A percentile compares a stretch with the other conserved stretches of the same genome.
Evolutionary conservation across 257 asterid genomes (phyloP).

Genomic region (Echites panduratus): DNA sequence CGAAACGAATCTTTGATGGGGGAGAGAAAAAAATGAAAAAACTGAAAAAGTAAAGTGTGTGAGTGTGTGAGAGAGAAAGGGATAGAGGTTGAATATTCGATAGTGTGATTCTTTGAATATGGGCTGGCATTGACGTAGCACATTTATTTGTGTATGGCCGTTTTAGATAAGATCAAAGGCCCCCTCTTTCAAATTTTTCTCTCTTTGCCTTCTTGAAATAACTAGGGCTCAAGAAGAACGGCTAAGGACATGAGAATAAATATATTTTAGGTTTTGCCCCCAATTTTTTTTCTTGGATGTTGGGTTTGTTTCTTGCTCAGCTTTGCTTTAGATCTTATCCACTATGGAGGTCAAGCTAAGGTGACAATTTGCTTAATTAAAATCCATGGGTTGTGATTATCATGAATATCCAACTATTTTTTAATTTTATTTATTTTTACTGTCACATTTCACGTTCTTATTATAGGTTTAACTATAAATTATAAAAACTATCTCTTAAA

Average conservation of each 20-base stretch:
- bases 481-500: too few relatives aligned
- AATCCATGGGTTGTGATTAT: too few relatives aligned
- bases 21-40: neutral
- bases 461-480: too few relatives aligned
- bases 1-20: conserved; percentile 50
- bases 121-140: conserved; percentile 23
- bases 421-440: too few relatives aligned
- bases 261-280: conserved; percentile 2
- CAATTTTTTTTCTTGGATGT: neutral
- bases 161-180: conserved; percentile 26
- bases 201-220: neutral
- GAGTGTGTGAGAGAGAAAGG: conserved; percentile 17
- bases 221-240: neutral
- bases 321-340: neutral
- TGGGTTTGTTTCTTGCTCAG: neutral
- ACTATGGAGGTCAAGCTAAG: neutral
- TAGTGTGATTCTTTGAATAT: conserved; percentile 24
- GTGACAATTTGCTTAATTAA: too few relatives aligned
- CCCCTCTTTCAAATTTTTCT: conserved; percentile 1
- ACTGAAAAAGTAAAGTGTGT: conserved; percentile 6
- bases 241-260: neutral
- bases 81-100: conserved; percentile 24
- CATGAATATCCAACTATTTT: too few relatives aligned
- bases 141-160: neutral
- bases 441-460: too few relatives aligned